Conservation (phyloP, 2,329 filamentous ascomycete species). For the Juglanconis juglandina region DNA sequence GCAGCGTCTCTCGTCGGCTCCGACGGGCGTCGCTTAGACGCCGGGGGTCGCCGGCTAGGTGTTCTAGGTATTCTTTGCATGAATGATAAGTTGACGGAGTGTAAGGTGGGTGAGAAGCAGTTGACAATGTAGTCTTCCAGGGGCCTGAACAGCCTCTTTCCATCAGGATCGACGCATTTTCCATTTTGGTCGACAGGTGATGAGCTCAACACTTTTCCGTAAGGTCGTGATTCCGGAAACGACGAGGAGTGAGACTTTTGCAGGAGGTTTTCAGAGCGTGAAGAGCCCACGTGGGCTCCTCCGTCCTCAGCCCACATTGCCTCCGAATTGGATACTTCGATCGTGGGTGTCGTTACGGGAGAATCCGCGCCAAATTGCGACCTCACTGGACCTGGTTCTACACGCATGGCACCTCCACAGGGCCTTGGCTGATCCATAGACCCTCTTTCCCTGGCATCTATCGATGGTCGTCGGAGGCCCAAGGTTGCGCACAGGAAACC, state of each 20-base stretch:
- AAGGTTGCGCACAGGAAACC: slow-evolving; percentile 33
- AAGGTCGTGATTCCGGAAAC: slow-evolving; percentile 35
- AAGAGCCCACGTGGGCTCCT: slow-evolving; percentile 22
- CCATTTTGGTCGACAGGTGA: slow-evolving; percentile 17
- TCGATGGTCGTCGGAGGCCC: slow-evolving; percentile 10
- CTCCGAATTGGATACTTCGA: slow-evolving; percentile 8
- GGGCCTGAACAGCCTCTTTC: slow-evolving; percentile 65
- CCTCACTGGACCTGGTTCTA: not conserved
- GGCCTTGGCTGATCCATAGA: slow-evolving; percentile 3
- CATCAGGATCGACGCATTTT: slow-evolving; percentile 28
- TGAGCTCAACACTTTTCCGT: slow-evolving; percentile 11
- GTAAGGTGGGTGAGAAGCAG: slow-evolving; percentile 62
- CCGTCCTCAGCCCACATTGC: slow-evolving; percentile 21
- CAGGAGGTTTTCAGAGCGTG: not conserved
- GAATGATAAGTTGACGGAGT: slow-evolving; percentile 77
- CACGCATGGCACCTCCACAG: not conserved
- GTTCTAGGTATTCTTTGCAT: slow-evolving; percentile 26
- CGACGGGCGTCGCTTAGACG: slow-evolving; percentile 27
- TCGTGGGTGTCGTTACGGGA: slow-evolving; percentile 1
- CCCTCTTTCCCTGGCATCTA: slow-evolving; percentile 8
- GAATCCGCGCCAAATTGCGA: not conserved
- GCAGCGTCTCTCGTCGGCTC: slow-evolving; percentile 32
- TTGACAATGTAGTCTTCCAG: slow-evolving; percentile 74
- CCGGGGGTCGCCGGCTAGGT: slow-evolving; percentile 26
- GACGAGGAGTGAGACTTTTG: slow-evolving; percentile 44